phyloP scores from a whole-genome alignment of 805 yeast species.

The Yamadazyma akitaensis region DNA sequence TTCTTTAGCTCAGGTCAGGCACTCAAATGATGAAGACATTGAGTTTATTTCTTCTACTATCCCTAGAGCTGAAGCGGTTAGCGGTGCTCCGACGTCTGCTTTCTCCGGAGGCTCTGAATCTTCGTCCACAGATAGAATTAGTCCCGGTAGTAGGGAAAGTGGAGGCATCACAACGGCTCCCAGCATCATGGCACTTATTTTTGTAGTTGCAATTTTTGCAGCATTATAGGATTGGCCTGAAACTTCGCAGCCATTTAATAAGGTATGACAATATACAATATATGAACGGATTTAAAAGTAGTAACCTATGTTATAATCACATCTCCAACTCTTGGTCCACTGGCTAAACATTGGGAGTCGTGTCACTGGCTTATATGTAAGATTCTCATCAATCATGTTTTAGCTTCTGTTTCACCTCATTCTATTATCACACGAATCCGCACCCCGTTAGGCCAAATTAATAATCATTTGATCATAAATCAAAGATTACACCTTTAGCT shows the following conservation, averaged over 20 bases:
- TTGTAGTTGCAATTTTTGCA: background rate
- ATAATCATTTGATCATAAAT: background rate
- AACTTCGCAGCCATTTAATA: background rate
- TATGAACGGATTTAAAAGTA: too few species aligned
- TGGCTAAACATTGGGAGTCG: too few species aligned
- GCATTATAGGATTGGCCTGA: background rate
- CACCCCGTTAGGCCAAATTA: background rate
- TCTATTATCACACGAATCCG: background rate
- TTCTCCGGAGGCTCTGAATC: constrained; percentile 11
- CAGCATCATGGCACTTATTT: background rate
- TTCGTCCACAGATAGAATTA: background rate
- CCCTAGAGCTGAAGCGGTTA: constrained; percentile 34
- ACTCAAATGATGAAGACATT: constrained; percentile 35
- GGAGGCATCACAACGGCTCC: background rate
- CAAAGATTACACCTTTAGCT: background rate
- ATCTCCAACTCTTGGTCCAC: too few species aligned
- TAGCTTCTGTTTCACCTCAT: background rate
- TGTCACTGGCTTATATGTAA: too few species aligned
- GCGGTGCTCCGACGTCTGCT: constrained; percentile 45
- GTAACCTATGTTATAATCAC: too few species aligned
- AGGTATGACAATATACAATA: background rate
- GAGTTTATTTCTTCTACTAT: constrained; percentile 39
- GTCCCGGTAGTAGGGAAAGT: background rate
- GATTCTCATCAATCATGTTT: too few species aligned
- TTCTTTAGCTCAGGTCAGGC: constrained; percentile 44